Conservation (phyloP, 495 filamentous ascomycete species). For the Hypoxylon crocopeplum region DNA sequence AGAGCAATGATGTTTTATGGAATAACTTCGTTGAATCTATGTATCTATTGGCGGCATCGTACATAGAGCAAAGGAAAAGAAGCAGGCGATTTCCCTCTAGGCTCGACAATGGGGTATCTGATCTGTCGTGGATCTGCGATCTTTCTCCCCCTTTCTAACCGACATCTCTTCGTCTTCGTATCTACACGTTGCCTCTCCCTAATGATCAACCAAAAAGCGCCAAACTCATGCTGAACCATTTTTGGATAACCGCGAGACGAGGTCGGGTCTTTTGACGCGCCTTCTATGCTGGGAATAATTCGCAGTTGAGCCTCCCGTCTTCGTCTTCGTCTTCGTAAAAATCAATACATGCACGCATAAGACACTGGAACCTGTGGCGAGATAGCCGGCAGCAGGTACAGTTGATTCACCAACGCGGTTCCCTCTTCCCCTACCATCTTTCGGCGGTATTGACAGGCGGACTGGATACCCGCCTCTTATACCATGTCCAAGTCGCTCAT, state of each 20-base stretch:
- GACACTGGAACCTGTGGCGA: neutral
- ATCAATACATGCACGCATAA: neutral
- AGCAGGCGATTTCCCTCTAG: neutral
- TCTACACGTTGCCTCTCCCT: neutral
- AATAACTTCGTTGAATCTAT: neutral
- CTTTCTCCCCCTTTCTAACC: conserved; percentile 6
- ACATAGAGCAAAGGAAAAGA: conserved; percentile 21
- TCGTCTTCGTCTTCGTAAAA: neutral
- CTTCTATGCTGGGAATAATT: conserved; percentile 21
- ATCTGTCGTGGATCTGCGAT: conserved; percentile 8
- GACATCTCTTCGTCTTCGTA: neutral
- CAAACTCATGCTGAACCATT: conserved; percentile 31
- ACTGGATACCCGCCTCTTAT: neutral
- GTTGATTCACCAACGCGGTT: conserved; percentile 21
- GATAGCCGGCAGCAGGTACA: neutral
- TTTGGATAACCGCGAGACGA: conserved; percentile 3
- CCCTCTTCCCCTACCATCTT: neutral
- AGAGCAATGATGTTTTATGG: neutral
- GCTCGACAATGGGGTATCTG: conserved; percentile 20
- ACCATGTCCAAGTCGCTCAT: neutral
- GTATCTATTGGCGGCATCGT: conserved; percentile 6
- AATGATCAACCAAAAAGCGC: conserved; percentile 17
- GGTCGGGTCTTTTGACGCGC: conserved; percentile 11
- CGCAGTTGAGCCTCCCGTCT: conserved; percentile 8
- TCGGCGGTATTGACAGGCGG: neutral